phyloP scores from a whole-genome alignment of 352 stramenopile genomes.

The Phytophthora fragariaefolia region DNA sequence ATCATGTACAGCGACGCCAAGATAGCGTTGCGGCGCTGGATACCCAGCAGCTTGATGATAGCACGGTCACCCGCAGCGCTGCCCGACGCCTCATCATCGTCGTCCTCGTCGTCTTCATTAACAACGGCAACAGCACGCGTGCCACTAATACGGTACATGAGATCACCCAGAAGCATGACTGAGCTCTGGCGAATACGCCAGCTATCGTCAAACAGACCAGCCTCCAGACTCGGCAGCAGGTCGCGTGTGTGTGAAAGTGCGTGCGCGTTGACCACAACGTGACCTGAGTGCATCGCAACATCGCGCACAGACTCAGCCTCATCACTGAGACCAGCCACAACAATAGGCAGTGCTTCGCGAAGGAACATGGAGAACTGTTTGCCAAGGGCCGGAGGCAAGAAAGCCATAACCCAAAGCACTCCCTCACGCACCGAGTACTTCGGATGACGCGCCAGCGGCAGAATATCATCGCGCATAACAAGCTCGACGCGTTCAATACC shows the following conservation, averaged over 20 bases:
- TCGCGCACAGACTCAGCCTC: constrained; percentile 98
- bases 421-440: constrained; percentile 97
- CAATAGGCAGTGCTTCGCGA: constrained; percentile 94
- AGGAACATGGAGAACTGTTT: constrained; percentile 95
- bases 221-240: constrained; percentile 97
- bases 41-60: constrained; percentile 93
- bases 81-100: constrained; percentile 86
- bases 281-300: constrained; percentile 96
- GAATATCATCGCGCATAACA: constrained; percentile 93
- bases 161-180: constrained; percentile 95
- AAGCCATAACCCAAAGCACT: constrained; percentile 99
- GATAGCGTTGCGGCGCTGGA: constrained; percentile 94
- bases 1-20: constrained; percentile 99
- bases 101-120: constrained; percentile 58
- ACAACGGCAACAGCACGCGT: constrained; percentile 88
- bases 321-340: constrained; percentile 98
- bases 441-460: constrained; percentile 94
- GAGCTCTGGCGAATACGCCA: constrained; percentile 99
- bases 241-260: constrained; percentile 97
- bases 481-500: constrained; percentile 79
- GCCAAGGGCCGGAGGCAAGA: constrained; percentile 96
- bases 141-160: constrained; percentile 98
- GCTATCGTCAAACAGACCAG: constrained; percentile 97
- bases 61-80: constrained; percentile 84
- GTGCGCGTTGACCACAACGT: constrained; percentile 98